These are phyloP conservation scores for Cyberlindnera mississippiensis DNA, from an alignment of 805 yeast species.

Conservation along the genomic window DNA sequence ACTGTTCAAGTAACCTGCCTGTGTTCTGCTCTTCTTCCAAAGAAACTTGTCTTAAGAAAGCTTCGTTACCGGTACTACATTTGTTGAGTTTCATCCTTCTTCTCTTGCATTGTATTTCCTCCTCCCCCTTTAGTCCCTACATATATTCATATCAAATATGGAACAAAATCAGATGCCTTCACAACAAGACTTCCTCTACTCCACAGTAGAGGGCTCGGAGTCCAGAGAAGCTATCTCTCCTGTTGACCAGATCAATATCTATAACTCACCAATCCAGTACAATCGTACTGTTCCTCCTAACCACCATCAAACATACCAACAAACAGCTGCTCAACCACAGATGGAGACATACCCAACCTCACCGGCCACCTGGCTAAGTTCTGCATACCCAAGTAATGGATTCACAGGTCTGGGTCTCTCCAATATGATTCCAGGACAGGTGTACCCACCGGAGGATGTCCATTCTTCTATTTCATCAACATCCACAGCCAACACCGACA, in stretches of 20 bases:
- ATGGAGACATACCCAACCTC: slow-evolving; percentile 5
- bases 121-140: background rate
- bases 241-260: slow-evolving; percentile 9
- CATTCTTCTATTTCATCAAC: slow-evolving; percentile 8
- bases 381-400: slow-evolving; percentile 5
- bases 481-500: slow-evolving; percentile 2
- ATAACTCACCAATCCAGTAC: slow-evolving; percentile 9
- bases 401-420: background rate
- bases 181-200: slow-evolving; percentile 10
- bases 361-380: slow-evolving; percentile 5
- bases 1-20: no score
- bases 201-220: background rate
- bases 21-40: no score
- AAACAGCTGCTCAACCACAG: background rate
- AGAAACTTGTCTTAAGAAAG: no score
- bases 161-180: slow-evolving; percentile 3
- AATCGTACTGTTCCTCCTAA: slow-evolving; percentile 1
- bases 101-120: background rate
- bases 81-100: no score
- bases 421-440: slow-evolving; percentile 5
- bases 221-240: slow-evolving; percentile 6
- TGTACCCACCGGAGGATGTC: slow-evolving; percentile 3
- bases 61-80: no score
- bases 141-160: background rate
- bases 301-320: background rate